Conservation (phyloP, 106 monocot species). For the Iris macrosiphon region DNA sequence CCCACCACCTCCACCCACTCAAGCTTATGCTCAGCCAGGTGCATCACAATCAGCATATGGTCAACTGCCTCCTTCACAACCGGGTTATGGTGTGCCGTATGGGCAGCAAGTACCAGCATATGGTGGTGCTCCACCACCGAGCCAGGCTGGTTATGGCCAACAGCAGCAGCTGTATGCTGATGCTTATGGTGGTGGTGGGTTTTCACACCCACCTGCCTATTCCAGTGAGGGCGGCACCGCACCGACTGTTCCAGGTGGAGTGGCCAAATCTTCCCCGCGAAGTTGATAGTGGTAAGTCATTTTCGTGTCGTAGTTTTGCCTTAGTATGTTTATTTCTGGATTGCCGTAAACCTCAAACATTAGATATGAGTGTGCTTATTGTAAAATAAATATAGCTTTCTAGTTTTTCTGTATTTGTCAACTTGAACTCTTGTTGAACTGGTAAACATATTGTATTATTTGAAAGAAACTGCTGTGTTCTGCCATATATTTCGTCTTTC, state of each 20-base stretch:
- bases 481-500: no score
- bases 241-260: slow-evolving; percentile 12
- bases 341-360: no score
- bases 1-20: slow-evolving; percentile 15
- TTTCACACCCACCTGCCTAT: slow-evolving; percentile 38
- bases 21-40: not conserved
- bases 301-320: not conserved
- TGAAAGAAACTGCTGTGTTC: no score
- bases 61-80: slow-evolving; percentile 14
- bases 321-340: not conserved
- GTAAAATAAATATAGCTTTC: no score
- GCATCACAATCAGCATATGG: slow-evolving; percentile 17
- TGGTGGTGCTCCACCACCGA: slow-evolving; percentile 17
- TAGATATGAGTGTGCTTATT: no score
- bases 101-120: slow-evolving; percentile 13
- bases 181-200: slow-evolving; percentile 37
- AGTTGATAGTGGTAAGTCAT: slow-evolving; percentile 18
- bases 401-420: no score
- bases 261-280: slow-evolving; percentile 22
- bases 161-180: slow-evolving; percentile 47
- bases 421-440: no score
- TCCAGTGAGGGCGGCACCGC: slow-evolving; percentile 30
- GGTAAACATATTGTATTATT: no score
- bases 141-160: slow-evolving; percentile 40
- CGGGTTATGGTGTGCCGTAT: slow-evolving; percentile 15